Conservation (phyloP, 2,329 filamentous ascomycete species). For the Pseudogymnoascus sp. region DNA sequence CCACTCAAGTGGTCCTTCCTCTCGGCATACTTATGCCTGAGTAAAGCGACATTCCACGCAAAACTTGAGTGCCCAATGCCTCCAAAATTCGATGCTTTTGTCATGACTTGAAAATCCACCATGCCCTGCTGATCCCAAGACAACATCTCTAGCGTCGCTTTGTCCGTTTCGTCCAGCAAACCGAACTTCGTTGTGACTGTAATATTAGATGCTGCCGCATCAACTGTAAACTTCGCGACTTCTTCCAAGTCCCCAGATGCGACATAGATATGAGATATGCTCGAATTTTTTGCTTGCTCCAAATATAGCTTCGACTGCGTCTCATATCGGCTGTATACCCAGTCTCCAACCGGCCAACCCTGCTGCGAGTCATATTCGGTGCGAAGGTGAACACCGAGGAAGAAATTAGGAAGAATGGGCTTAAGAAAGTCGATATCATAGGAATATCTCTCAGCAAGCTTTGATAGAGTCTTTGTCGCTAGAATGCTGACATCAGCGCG, state of each 20-base stretch:
- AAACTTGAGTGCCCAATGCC: conserved; percentile 12
- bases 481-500: neutral
- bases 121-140: conserved; percentile 14
- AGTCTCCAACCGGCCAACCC: conserved; percentile 16
- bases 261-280: conserved; percentile 13
- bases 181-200: conserved; percentile 13
- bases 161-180: conserved; percentile 8
- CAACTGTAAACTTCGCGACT: conserved; percentile 6
- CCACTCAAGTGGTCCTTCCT: conserved; percentile 17
- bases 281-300: conserved; percentile 8
- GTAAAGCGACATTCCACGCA: conserved; percentile 16
- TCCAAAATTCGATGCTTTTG: conserved; percentile 12
- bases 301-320: conserved; percentile 12
- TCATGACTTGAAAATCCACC: conserved; percentile 14
- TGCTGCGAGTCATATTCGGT: conserved; percentile 20
- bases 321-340: conserved; percentile 18
- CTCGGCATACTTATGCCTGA: conserved; percentile 17
- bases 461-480: neutral
- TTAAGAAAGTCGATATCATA: conserved; percentile 6
- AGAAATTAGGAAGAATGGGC: conserved; percentile 11
- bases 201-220: conserved; percentile 9
- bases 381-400: conserved; percentile 21
- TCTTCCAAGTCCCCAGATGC: conserved; percentile 12
- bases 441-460: conserved; percentile 7
- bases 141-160: conserved; percentile 1